These are phyloP conservation scores for Psilocybe azurescens DNA, from an alignment of 768 basidiomycete species.

Conservation along the genomic window DNA sequence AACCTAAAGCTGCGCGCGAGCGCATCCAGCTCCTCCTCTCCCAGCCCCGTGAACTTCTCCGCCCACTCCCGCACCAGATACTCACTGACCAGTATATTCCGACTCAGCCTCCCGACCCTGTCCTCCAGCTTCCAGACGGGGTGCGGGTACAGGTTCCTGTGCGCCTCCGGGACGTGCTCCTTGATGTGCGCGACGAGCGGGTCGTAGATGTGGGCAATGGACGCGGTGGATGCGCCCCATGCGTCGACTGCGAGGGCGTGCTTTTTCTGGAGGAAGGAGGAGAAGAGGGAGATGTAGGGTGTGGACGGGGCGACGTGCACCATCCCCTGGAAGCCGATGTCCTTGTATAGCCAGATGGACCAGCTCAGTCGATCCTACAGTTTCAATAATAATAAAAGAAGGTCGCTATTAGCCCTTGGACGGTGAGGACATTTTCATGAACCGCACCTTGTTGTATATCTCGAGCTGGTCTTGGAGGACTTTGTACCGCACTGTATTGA, in stretches of 20 bases:
- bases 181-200: slow-evolving; percentile 69
- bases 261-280: slow-evolving; percentile 76
- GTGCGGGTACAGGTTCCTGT: slow-evolving; percentile 61
- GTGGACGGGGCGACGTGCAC: slow-evolving; percentile 72
- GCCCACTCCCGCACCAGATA: slow-evolving; percentile 79
- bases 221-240: slow-evolving; percentile 74
- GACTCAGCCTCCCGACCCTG: slow-evolving; percentile 61
- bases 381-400: background rate
- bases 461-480: slow-evolving; percentile 77
- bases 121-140: slow-evolving; percentile 67
- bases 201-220: slow-evolving; percentile 63
- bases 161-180: slow-evolving; percentile 54
- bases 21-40: slow-evolving; percentile 64
- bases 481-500: slow-evolving; percentile 67
- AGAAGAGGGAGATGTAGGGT: slow-evolving; percentile 73
- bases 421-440: too few relatives aligned
- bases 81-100: slow-evolving; percentile 74
- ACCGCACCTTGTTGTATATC: slow-evolving; percentile 65
- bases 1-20: slow-evolving; percentile 80
- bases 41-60: slow-evolving; percentile 66
- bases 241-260: slow-evolving; percentile 77
- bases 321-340: slow-evolving; percentile 90
- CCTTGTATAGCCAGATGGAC: slow-evolving; percentile 91
- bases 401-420: background rate
- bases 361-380: slow-evolving; percentile 67